Conservation (phyloP, 495 filamentous ascomycete species). For the Aspergillus campestris region DNA sequence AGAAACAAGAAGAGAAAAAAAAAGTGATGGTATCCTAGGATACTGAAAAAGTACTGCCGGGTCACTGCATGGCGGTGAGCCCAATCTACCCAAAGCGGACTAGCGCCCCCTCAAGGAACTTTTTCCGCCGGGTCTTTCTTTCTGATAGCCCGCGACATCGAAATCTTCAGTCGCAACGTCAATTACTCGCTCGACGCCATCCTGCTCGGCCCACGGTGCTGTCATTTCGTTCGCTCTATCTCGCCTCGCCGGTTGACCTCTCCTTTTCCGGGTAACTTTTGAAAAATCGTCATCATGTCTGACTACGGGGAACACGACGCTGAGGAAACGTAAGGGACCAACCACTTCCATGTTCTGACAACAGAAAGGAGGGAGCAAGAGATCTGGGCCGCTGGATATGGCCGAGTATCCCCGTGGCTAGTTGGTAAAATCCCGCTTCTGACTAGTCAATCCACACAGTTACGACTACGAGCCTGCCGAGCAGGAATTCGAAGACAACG, state of each 20-base stretch:
- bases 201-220: slow-evolving; percentile 6
- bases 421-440: slow-evolving; percentile 2
- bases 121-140: slow-evolving; percentile 32
- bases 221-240: slow-evolving; percentile 14
- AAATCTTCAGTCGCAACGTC: slow-evolving; percentile 15
- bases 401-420: too few species aligned
- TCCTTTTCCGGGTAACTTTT: slow-evolving; percentile 1
- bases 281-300: slow-evolving; percentile 54
- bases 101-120: slow-evolving; percentile 26
- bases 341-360: slow-evolving; percentile 2
- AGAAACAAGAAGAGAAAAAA: slow-evolving; percentile 6
- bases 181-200: slow-evolving; percentile 5
- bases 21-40: neutral
- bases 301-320: slow-evolving; percentile 71
- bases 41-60: slow-evolving; percentile 29
- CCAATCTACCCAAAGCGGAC: slow-evolving; percentile 13
- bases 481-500: slow-evolving; percentile 58
- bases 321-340: slow-evolving; percentile 41
- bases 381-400: too few species aligned
- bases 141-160: slow-evolving; percentile 17
- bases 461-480: slow-evolving; percentile 50
- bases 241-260: slow-evolving; percentile 3
- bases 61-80: slow-evolving; percentile 22
- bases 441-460: slow-evolving; percentile 20
- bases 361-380: neutral